These are phyloP conservation scores for Thermothielavioides terrestris DNA, from an alignment of 495 filamentous ascomycete genomes.

Conservation along the genomic window DNA sequence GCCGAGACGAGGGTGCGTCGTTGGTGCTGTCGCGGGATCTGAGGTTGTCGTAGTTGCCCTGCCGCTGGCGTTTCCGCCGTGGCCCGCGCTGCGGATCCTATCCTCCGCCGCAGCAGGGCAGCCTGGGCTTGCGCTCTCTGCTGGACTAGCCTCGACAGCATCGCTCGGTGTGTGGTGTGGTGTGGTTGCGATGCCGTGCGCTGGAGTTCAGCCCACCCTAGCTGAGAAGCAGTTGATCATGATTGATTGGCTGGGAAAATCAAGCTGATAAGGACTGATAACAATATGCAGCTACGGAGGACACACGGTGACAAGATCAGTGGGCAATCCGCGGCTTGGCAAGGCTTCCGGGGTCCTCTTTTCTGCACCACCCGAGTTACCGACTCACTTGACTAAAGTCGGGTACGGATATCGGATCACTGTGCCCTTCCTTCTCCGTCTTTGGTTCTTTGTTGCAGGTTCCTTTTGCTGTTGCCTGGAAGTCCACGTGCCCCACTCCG, in stretches of 20 bases:
- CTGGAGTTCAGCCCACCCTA: constrained; percentile 2
- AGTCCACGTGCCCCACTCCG: no score
- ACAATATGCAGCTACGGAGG: background rate
- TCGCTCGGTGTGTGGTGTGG: constrained; percentile 8
- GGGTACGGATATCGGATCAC: background rate
- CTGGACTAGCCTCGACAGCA: constrained; percentile 33
- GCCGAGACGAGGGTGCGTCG: constrained; percentile 33
- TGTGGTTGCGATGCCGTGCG: background rate
- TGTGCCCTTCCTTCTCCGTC: background rate
- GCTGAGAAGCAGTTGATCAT: background rate
- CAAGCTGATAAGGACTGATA: background rate
- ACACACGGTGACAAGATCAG: background rate
- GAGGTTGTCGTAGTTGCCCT: background rate
- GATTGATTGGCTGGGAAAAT: background rate
- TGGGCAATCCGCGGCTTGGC: background rate
- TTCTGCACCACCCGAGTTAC: background rate
- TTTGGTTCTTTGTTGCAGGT: background rate
- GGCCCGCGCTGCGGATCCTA: background rate
- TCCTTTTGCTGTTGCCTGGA: no score
- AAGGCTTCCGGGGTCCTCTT: no score
- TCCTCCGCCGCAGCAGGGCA: constrained; percentile 10
- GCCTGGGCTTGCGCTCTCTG: constrained; percentile 20
- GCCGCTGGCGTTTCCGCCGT: background rate
- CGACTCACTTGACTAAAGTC: no score
- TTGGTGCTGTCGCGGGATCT: background rate